Evolutionary conservation across 2,329 filamentous ascomycete genomes (phyloP).

Genomic region (Stachybotrys echinatus): DNA sequence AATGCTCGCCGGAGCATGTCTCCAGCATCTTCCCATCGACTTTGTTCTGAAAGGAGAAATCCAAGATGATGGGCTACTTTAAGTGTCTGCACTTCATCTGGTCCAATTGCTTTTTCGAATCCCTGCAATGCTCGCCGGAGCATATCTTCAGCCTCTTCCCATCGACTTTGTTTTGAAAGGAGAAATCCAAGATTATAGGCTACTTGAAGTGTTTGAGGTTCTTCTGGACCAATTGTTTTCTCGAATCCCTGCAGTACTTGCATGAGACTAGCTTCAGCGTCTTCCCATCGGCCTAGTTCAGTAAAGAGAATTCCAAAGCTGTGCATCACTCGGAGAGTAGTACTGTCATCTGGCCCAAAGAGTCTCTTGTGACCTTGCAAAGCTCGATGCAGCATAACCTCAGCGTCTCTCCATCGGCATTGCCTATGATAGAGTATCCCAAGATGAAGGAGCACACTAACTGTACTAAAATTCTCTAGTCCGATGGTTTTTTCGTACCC

Average conservation of each 20-base stretch:
- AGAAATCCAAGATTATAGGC: background rate
- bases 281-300: conserved; percentile 8
- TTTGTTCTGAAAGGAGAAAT: background rate
- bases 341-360: conserved; percentile 8
- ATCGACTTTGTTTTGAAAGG: background rate
- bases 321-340: conserved; percentile 10
- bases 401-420: conserved; percentile 16
- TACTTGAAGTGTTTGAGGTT: background rate
- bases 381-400: conserved; percentile 22
- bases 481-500: conserved; percentile 16
- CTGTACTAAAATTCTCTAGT: conserved; percentile 13
- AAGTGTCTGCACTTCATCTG: background rate
- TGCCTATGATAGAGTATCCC: conserved; percentile 19
- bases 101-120: conserved; percentile 10
- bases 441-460: conserved; percentile 22
- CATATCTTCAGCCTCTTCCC: conserved; percentile 17
- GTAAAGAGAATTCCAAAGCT: conserved; percentile 13
- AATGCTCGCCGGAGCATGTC: background rate
- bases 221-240: conserved; percentile 5
- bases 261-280: conserved; percentile 20
- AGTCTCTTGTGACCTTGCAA: conserved; percentile 17
- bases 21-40: background rate
- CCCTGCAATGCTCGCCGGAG: conserved; percentile 19
- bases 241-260: conserved; percentile 20
- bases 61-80: background rate